Percentiles rank a stretch among this genome's conserved stretches.
Conservation (phyloP, 441 rosid genomes). For the Theobroma grandiflorum region DNA sequence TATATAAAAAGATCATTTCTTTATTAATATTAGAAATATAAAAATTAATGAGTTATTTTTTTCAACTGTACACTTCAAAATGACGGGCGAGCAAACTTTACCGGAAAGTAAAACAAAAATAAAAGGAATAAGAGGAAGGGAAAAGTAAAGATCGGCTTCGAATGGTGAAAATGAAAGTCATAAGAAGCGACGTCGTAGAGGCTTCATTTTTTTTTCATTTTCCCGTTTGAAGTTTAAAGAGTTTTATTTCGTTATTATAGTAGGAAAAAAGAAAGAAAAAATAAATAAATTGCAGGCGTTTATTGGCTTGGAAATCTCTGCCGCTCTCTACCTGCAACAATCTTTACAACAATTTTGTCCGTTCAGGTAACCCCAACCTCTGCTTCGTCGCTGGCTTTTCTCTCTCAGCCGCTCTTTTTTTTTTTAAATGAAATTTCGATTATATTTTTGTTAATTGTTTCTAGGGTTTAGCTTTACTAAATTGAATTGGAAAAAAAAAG, state of each 20-base stretch:
- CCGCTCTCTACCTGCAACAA: not conserved
- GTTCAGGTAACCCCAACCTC: not conserved
- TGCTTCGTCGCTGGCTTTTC: not conserved
- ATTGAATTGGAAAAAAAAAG: not conserved
- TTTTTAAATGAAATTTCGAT: not conserved
- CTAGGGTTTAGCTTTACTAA: conserved; percentile 17
- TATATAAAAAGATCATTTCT: too few species aligned
- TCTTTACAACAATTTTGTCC: not conserved
- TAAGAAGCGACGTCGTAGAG: not conserved
- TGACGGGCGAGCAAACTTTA: too few species aligned
- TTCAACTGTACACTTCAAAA: too few species aligned
- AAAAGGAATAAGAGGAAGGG: not conserved
- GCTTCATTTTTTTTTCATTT: not conserved
- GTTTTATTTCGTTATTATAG: not conserved
- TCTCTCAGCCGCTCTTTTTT: not conserved
- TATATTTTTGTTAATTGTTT: not conserved
- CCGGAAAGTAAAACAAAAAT: not conserved
- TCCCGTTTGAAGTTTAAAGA: not conserved
- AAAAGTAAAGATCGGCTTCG: not conserved
- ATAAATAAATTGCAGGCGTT: not conserved
- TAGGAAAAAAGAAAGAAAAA: not conserved
- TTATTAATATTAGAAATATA: too few species aligned
- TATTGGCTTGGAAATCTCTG: not conserved
- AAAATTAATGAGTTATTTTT: too few species aligned
- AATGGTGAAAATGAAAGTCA: not conserved